Evolutionary conservation across 83 land plant genomes (phyloP).

Genomic region (Larix sibirica): DNA sequence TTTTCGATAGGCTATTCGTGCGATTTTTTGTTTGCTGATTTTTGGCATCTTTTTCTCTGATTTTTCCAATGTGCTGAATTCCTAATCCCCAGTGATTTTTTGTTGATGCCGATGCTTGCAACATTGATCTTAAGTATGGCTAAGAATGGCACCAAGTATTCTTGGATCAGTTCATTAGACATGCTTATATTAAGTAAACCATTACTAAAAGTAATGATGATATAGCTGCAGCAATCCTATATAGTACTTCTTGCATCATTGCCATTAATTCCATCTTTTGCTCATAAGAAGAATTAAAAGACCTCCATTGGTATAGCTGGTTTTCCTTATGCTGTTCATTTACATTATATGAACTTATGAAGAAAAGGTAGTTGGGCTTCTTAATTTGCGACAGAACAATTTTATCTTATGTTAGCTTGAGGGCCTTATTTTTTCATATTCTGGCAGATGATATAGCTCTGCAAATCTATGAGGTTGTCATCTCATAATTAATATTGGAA

Average conservation of each 20-base stretch:
- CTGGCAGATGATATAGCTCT: background rate
- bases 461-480: background rate
- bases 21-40: too few species aligned
- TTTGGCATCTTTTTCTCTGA: too few species aligned
- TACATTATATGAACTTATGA: background rate
- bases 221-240: background rate
- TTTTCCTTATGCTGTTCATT: background rate
- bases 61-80: too few species aligned
- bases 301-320: too few species aligned
- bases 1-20: too few species aligned
- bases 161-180: background rate
- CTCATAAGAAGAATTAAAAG: too few species aligned
- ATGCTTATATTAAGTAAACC: background rate
- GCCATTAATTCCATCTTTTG: too few species aligned
- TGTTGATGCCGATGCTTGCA: too few species aligned
- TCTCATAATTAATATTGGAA: background rate
- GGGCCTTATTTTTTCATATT: background rate
- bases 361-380: background rate
- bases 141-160: background rate
- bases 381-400: slow-evolving; percentile 2
- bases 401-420: background rate
- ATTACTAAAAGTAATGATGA: background rate
- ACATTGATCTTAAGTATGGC: background rate
- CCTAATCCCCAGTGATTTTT: too few species aligned
- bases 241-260: too few species aligned